These are phyloP conservation scores for Apodospora peruviana DNA, from an alignment of 495 filamentous ascomycete species.

Conservation along the genomic window DNA sequence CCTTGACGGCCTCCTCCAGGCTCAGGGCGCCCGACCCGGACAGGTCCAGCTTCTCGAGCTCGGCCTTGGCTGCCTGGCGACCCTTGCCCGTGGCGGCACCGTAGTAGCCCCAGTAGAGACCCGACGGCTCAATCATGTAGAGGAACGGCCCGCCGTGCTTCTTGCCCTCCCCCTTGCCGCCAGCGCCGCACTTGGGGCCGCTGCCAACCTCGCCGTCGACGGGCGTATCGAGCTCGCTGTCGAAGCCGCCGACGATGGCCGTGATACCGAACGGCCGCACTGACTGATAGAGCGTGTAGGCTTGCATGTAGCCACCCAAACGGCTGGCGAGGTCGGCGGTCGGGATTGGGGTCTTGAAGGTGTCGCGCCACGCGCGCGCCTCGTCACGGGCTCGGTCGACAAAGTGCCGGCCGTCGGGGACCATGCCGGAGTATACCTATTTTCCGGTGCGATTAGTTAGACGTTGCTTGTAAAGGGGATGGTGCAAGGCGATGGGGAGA, in stretches of 20 bases:
- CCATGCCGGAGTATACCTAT: conserved; percentile 86
- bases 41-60: conserved; percentile 96
- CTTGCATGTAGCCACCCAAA: conserved; percentile 92
- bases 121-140: conserved; percentile 98
- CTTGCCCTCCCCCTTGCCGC: conserved; percentile 68
- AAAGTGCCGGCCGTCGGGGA: conserved; percentile 94
- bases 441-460: background rate
- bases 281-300: conserved; percentile 92
- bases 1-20: conserved; percentile 83
- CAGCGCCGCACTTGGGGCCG: conserved; percentile 70
- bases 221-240: conserved; percentile 68
- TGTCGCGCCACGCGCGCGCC: conserved; percentile 77
- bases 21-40: conserved; percentile 56
- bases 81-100: conserved; percentile 96
- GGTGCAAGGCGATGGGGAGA: conserved; percentile 3
- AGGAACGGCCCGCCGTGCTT: conserved; percentile 83
- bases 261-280: conserved; percentile 96
- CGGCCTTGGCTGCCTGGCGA: conserved; percentile 90
- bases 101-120: conserved; percentile 97
- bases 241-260: conserved; percentile 89
- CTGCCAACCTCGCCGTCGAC: conserved; percentile 85
- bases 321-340: conserved; percentile 78
- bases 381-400: conserved; percentile 91
- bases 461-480: conserved; percentile 1
- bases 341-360: conserved; percentile 88